Evolutionary conservation across 1,139 yeast genomes (phyloP).

Genomic region (Sugiyamaella paludigena): DNA sequence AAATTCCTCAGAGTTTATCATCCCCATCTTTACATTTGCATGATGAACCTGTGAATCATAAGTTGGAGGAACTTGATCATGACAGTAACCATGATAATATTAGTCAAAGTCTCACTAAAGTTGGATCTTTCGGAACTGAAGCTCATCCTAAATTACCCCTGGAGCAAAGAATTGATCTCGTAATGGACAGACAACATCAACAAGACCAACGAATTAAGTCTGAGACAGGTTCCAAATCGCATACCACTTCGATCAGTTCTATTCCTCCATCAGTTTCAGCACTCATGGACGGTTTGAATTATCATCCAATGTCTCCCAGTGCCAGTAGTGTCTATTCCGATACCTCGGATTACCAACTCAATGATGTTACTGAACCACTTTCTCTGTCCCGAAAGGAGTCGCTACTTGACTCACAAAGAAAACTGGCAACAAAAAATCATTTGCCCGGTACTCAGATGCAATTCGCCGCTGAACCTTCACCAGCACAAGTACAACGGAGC

Average conservation of each 20-base stretch:
- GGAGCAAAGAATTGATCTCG: slow-evolving; percentile 13
- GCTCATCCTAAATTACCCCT: slow-evolving; percentile 5
- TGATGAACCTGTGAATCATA: background rate
- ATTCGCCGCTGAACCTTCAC: slow-evolving; percentile 20
- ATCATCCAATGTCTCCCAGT: slow-evolving; percentile 17
- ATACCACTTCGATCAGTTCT: too few relatives aligned
- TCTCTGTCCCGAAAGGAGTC: slow-evolving; percentile 34
- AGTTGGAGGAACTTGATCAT: background rate
- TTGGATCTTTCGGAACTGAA: background rate
- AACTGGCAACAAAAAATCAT: slow-evolving; percentile 31
- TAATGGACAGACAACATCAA: slow-evolving; percentile 4
- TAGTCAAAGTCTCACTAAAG: background rate
- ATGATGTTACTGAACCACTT: slow-evolving; percentile 11
- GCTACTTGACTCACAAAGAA: slow-evolving; percentile 36
- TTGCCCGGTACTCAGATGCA: slow-evolving; percentile 12
- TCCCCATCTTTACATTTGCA: slow-evolving; percentile 11
- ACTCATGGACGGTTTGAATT: slow-evolving; percentile 7
- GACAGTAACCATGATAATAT: slow-evolving; percentile 1
- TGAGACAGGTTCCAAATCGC: background rate
- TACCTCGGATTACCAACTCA: slow-evolving; percentile 18
- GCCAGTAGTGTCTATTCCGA: slow-evolving; percentile 21
- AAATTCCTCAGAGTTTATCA: slow-evolving; percentile 20
- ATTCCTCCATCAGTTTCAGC: background rate
- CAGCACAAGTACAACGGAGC: slow-evolving; percentile 29
- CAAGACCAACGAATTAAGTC: slow-evolving; percentile 3